A percentile compares a stretch with the other conserved stretches of the same genome.
Conservation (phyloP, 192 early-diverging fungal genomes). For the Coemansia reversa region DNA sequence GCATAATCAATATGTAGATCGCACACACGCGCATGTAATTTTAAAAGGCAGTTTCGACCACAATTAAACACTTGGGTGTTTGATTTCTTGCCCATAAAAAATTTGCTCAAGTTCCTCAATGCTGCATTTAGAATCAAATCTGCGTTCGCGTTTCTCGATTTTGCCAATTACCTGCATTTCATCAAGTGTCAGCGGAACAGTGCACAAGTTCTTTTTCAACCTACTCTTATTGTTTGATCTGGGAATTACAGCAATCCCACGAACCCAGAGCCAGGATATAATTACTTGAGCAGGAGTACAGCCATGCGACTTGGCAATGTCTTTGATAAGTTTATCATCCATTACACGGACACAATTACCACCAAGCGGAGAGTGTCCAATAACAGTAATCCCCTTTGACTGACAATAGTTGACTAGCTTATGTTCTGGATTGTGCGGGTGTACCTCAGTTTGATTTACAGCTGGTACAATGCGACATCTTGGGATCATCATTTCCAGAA, state of each 20-base stretch:
- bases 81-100: slow-evolving; percentile 31
- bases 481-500: slow-evolving; percentile 65
- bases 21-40: too few relatives aligned
- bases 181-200: slow-evolving; percentile 26
- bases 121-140: slow-evolving; percentile 24
- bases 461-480: slow-evolving; percentile 69
- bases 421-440: slow-evolving; percentile 61
- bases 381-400: slow-evolving; percentile 67
- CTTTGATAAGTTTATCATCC: slow-evolving; percentile 54
- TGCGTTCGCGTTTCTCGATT: slow-evolving; percentile 35
- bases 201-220: slow-evolving; percentile 56
- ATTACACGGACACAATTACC: slow-evolving; percentile 30
- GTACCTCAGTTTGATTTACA: slow-evolving; percentile 82
- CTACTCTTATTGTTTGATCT: slow-evolving; percentile 69
- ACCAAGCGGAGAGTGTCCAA: slow-evolving; percentile 87
- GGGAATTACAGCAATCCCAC: slow-evolving; percentile 77
- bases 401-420: slow-evolving; percentile 72
- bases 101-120: slow-evolving; percentile 37
- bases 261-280: slow-evolving; percentile 71
- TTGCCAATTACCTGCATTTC: slow-evolving; percentile 35
- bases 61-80: slow-evolving; percentile 36
- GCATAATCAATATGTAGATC: not conserved
- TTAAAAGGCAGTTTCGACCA: slow-evolving; percentile 44
- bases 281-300: slow-evolving; percentile 70
- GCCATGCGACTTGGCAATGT: slow-evolving; percentile 68